Conservation (phyloP, 2,329 filamentous ascomycete genomes). For the Rugonectria rugulosa region DNA sequence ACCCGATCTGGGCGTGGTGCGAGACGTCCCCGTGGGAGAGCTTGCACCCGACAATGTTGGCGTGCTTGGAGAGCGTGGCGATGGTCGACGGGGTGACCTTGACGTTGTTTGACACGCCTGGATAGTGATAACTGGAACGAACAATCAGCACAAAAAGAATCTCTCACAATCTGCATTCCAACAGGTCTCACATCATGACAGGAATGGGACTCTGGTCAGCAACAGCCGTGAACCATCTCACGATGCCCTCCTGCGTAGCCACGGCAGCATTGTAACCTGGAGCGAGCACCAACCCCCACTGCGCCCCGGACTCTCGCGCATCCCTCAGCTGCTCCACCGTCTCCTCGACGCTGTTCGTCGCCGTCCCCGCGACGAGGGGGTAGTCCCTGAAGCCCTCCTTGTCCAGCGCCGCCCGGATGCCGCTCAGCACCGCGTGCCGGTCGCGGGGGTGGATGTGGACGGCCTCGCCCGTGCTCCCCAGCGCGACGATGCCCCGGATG, state of each 20-base stretch:
- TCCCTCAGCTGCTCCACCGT: conserved; percentile 64
- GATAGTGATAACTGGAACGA: conserved; percentile 66
- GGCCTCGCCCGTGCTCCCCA: conserved; percentile 71
- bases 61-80: conserved; percentile 63
- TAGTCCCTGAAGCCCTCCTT: conserved; percentile 64
- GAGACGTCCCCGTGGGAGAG: conserved; percentile 73
- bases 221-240: conserved; percentile 65
- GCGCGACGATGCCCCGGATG: conserved; percentile 66
- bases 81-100: conserved; percentile 65
- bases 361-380: conserved; percentile 68
- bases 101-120: conserved; percentile 72
- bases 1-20: conserved; percentile 67
- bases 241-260: conserved; percentile 62
- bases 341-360: conserved; percentile 68
- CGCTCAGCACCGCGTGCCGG: conserved; percentile 61
- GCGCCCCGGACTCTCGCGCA: conserved; percentile 63
- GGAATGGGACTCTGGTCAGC: conserved; percentile 65
- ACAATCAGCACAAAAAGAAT: neutral
- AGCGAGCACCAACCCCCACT: conserved; percentile 66
- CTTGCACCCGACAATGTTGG: conserved; percentile 75
- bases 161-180: neutral
- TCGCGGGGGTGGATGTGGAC: conserved; percentile 68
- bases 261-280: conserved; percentile 67
- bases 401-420: conserved; percentile 62
- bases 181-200: conserved; percentile 61